Base-by-base conservation (phyloP, 305 asterid genomes). In the Rubia balearica region DNA sequence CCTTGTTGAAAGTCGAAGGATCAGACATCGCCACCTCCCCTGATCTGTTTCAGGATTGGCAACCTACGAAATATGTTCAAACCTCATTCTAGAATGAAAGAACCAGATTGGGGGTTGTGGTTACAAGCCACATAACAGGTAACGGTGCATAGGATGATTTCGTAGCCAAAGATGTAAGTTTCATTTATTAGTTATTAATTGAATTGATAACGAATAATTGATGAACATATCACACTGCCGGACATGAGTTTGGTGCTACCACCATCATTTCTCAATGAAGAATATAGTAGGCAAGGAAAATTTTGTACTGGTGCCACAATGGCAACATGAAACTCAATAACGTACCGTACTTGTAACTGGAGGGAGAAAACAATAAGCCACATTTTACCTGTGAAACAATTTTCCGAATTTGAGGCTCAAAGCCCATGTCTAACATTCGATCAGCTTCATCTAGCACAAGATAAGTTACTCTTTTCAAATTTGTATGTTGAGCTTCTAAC, bases 401-500 rank as follows among this genome's bases (percentile, higher is more conserved):
- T 84, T 94, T 94, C 6, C 85, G 83, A 59, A 94, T 94, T 76
- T 94, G 99, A 77, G 98, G 99, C 75, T 94, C 98, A 84, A 94
- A 94, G 7, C 99, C 99, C 99, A 94, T 94, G 81, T 94, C 99
- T 45, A 94, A 82, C 99, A 91, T 94, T 77, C 99, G 89, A 80
- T 94, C 99, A 36, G 98, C 99, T 85, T 94, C 98, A 77, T 93
- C 98, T 82, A 93, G 81, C 75, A 93, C 98, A 65, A 93, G 92
- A 80, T 93, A 93, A 69, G 98, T 93, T 66, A 93, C 97, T 78
- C 98, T 88, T 62, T 94, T 84, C 81, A 90, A 80, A 81, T 89
- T 94, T 64, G 98, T 94, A 76, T 89, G 84, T 81, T 94, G 94
- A 60, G 99, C 85, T 71, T 94, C 99, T 81, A 94, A 53, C 99